Evolutionary conservation across 345 rosid genomes (phyloP).

Genomic region (Abelmoschus esculentus): DNA sequence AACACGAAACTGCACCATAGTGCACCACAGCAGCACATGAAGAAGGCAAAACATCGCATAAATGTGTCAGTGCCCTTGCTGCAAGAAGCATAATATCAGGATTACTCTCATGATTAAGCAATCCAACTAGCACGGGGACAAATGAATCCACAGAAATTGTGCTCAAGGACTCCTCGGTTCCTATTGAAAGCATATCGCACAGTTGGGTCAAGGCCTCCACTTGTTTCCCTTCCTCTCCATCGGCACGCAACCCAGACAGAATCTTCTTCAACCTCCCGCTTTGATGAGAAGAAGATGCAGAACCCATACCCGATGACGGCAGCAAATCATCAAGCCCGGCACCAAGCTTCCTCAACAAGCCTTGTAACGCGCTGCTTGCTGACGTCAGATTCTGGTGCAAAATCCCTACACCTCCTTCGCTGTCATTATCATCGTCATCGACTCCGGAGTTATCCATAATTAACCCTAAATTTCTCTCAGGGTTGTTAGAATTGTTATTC

Average conservation of each 20-base stretch:
- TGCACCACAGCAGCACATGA: conserved; percentile 98
- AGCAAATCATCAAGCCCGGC: conserved; percentile 92
- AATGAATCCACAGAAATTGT: conserved; percentile 96
- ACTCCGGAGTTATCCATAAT: conserved; percentile 53
- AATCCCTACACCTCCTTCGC: conserved; percentile 74
- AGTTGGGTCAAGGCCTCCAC: conserved; percentile 98
- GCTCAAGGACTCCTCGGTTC: conserved; percentile 93
- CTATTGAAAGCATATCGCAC: conserved; percentile 90
- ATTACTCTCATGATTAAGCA: conserved; percentile 89
- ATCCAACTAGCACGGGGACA: conserved; percentile 89
- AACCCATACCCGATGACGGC: conserved; percentile 72
- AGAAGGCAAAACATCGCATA: conserved; percentile 95
- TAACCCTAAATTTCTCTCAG: conserved; percentile 36
- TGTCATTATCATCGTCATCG: conserved; percentile 82
- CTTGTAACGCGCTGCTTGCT: conserved; percentile 95
- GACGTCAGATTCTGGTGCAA: conserved; percentile 84
- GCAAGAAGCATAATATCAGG: conserved; percentile 99
- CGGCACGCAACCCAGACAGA: conserved; percentile 78
- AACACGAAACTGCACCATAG: conserved; percentile 87
- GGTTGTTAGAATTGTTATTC: conserved; percentile 3
- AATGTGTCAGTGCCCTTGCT: conserved; percentile 92
- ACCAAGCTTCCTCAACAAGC: conserved; percentile 85
- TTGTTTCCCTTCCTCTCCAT: conserved; percentile 97
- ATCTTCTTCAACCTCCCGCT: conserved; percentile 88
- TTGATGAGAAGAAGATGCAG: conserved; percentile 82